Evolutionary conservation across 1,284 basidiomycete genomes (phyloP), one percentile per base, ranked within the genome.

Genomic region (Trichosporon ovoides): DNA sequence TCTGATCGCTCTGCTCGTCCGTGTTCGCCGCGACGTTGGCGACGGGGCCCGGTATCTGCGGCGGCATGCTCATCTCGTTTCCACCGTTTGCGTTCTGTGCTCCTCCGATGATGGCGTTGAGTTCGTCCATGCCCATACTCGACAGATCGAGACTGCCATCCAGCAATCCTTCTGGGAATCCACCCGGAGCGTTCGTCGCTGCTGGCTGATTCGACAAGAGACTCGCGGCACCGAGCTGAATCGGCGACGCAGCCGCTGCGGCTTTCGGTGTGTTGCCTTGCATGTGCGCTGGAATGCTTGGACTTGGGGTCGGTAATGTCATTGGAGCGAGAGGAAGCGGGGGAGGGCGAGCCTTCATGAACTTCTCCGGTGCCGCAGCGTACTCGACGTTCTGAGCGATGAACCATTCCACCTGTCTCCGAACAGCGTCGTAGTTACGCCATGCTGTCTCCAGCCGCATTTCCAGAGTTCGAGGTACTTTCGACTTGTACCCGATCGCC

Each of bases 371-470:
- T 24, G 56, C 55, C 7, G 60, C 46, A 24, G 57, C 60, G 40
- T 58, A 61, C 59, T 59, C 58, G 35, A 46, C 40, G 18, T 61
- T 61, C 53, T 55, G 66, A 38, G 52, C 69, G 56, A 69, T 67
- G 38, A 67, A 71, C 60, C 62, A 62, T 46, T 69, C 69, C 38
- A 71, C 59, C 34, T 69, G 69, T 2, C 67, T 55, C 18, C 67
- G 56, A 2, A 65, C 60, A 20, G 63, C 52, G 11, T 69, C 63
- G 58, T 71, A 71, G 48, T 58, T 57, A 9, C 58, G 53, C 68
- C 70, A 69, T 13, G 64, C 61, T 7, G 51, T 37, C 14, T 66
- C 63, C 3, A 70, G 60, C 10, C 63, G 59, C 22, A 57, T 38
- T 24, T 59, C 57, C 34, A 71, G 64, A 18, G 66, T 61, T 16